Evolutionary conservation across 129 eudicot species (phyloP), one percentile per base, ranked within the genome.

Genomic region (Flaveria robusta): DNA sequence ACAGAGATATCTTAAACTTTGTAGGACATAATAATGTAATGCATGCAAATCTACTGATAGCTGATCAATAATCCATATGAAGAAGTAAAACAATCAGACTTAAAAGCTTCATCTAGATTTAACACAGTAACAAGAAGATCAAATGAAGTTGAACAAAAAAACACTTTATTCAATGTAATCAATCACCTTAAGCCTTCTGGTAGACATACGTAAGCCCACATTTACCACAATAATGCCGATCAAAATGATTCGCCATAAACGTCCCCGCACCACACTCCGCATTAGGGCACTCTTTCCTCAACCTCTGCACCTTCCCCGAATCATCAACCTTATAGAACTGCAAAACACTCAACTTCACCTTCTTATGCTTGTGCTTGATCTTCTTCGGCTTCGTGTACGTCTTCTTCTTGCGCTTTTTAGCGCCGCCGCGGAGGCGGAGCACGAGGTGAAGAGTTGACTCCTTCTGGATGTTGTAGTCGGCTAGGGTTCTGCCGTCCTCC

Each of bases 381-480:
- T 82, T 82, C 82, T 82, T 82, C 0, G 86, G 86, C 77, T 83
- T 83, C 1, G 86, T 83, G 77, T 83, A 83, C 14, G 86, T 83
- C 83, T 83, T 83, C 86, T 83, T 83, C 86, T 83, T 83, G 0
- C 83, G 59, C 83, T 83, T 83, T 63, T 85, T 85, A 0, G 86
- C 88, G 14, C 88, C 89, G 0, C 86, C 89, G 9, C 89, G 86
- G 3, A 85, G 89, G 11, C 89, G 89, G 66, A 85, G 81, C 15
- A 85, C 89, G 24, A 83, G 51, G 31, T 86, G 90, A 58, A 86
- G 87, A 9, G 90, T 86, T 0, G 90, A 86, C 9, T 85, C 89
- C 78, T 85, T 85, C 60, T 85, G 86, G 84, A 82, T 85, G 84
- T 85, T 85, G 82, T 85, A 85, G 82, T 85, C 86, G 24, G 89